Evolutionary conservation across 1,139 yeast species (phyloP), one percentile per base, ranked within the genome.

Genomic region (Lodderomyces margitis): DNA sequence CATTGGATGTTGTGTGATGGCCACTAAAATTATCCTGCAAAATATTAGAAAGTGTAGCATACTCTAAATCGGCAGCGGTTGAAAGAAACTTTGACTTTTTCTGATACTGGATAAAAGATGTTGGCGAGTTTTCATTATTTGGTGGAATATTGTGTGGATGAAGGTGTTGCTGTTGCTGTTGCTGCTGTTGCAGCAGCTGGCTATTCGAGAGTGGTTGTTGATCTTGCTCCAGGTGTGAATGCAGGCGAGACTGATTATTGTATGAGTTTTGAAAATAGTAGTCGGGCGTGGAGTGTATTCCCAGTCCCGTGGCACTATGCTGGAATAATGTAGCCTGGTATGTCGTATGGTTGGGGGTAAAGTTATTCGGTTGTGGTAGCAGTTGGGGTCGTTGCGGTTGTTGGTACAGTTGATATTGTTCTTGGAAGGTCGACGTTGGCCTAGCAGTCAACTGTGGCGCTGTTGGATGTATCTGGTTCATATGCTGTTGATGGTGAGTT

Each of bases 21-120:
- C 55, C 48, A 44, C 56, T 48, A 42, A 66, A 58, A 44, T 75
- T 80, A 46, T 80, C 83, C 40, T 75, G 82, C 28, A 85, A 73
- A 40, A 87, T 85, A 48, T 75, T 80, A n/a, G 94, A 83, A 33
- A 88, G 63, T 2, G 87, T 81, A 4, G 87, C 75, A 55, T 87
- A 87, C 54, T 88, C 96, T 48, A 83, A 68, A 54, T 85, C 87
- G 0, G 92, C 91, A 0, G 95, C 92, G 12, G 81, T 68, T 1
- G 94, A 83, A 46, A 85, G 64, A 56, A 87, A 82, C 42, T 70
- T 71, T 8, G 69, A 64, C 35, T 68, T 51, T 20, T 16, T 36
- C 19, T 36, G 28, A 28, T 28, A 16, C 10, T 37, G 31, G 7
- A 28, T 31, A 11, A 17, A 31, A 7, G 30, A 23, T 20, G 43